Conservation (phyloP, 2,329 filamentous ascomycete genomes). For the Cladophialophora yegresii region DNA sequence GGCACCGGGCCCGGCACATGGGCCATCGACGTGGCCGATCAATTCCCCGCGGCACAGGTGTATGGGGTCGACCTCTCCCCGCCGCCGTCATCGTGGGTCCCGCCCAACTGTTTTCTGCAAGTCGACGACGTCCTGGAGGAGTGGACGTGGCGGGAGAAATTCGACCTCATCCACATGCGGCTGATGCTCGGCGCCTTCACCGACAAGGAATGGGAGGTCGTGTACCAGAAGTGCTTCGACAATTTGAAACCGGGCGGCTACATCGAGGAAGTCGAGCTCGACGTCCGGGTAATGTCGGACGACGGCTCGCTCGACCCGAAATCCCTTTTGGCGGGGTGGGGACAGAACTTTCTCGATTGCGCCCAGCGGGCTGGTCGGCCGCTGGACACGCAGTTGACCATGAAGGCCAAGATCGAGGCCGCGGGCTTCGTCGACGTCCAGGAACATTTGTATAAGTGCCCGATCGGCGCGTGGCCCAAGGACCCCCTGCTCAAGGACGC, state of each 20-base stretch:
- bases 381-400: conserved; percentile 34
- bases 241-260: conserved; percentile 31
- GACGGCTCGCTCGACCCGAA: conserved; percentile 29
- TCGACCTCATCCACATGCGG: conserved; percentile 33
- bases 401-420: conserved; percentile 37
- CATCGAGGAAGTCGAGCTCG: conserved; percentile 31
- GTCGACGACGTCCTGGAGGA: conserved; percentile 32
- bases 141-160: conserved; percentile 32
- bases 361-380: conserved; percentile 35
- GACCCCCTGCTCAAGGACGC: conserved; percentile 52
- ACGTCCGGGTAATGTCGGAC: conserved; percentile 30
- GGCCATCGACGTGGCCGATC: conserved; percentile 36
- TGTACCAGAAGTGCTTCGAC: conserved; percentile 31
- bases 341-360: conserved; percentile 34
- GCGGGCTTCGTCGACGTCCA: conserved; percentile 44
- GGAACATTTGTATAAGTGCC: conserved; percentile 56
- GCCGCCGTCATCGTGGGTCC: conserved; percentile 29
- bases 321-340: conserved; percentile 31
- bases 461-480: conserved; percentile 55
- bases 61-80: conserved; percentile 37
- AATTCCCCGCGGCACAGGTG: conserved; percentile 29
- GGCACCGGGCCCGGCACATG: conserved; percentile 36
- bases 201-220: conserved; percentile 10
- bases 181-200: conserved; percentile 35
- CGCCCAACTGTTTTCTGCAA: conserved; percentile 37